Percentiles rank a stretch among this genome's conserved stretches.
These are phyloP conservation scores for Fragosphaeria purpurea DNA, from an alignment of 2,329 filamentous ascomycete genomes.

Conservation along the genomic window DNA sequence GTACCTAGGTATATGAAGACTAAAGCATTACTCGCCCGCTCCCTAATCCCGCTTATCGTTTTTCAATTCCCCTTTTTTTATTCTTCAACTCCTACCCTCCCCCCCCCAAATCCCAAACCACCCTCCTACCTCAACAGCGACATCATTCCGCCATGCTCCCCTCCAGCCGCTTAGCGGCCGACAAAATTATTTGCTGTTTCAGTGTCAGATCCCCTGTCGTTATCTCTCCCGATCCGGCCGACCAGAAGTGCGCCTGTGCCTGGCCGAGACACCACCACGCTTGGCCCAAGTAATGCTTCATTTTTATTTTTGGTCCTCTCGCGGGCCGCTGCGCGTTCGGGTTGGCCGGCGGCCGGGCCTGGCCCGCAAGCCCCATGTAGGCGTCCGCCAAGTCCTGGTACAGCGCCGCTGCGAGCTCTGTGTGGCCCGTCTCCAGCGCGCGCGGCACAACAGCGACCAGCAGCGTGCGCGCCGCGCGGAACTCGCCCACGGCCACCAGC, in stretches of 20 bases:
- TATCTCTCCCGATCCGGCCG: neutral
- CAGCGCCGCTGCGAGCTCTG: conserved; percentile 51
- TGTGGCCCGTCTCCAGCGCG: conserved; percentile 60
- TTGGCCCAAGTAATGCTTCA: conserved; percentile 4
- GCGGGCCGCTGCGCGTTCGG: neutral
- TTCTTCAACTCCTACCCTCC: no score
- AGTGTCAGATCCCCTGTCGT: neutral
- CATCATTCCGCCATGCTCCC: neutral
- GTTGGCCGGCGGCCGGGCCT: conserved; percentile 12
- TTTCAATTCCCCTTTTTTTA: no score
- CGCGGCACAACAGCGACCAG: conserved; percentile 64
- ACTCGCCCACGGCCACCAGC: conserved; percentile 61
- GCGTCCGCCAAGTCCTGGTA: conserved; percentile 67
- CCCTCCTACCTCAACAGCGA: no score
- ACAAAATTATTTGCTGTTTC: conserved; percentile 8
- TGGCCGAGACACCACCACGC: conserved; percentile 11
- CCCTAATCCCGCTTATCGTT: no score
- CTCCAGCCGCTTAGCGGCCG: neutral
- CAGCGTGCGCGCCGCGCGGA: conserved; percentile 53
- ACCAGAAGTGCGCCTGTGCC: conserved; percentile 3
- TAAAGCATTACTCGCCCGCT: no score
- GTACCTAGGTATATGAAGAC: no score
- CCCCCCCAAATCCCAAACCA: no score
- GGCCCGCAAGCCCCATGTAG: conserved; percentile 65
- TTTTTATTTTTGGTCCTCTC: neutral